Evolutionary conservation across 176 grass and related monocot genomes (phyloP), one percentile per base, ranked within the genome.

Genomic region (Musa schizocarpa): DNA sequence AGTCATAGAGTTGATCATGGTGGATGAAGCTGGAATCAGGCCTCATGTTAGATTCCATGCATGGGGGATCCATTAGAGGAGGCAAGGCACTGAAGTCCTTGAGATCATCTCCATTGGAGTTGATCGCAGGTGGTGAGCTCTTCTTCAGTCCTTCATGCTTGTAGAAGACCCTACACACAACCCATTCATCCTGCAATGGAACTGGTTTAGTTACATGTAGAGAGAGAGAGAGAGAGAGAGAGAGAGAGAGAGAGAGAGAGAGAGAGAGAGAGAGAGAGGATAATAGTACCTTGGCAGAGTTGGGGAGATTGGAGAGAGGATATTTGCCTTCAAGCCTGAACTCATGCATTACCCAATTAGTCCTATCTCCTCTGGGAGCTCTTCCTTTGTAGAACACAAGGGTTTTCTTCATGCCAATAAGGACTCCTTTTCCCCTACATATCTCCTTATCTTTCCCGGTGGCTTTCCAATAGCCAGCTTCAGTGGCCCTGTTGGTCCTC

Each of bases 381-480:
- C 96, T 87, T 10, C 96, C 96, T 5, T 50, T 80, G 91, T 99
- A 99, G 96, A 99, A 99, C 29, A 99, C 96, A 63, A 99, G 96
- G 76, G 96, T 99, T 78, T 99, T 99, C 91, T 99, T 99, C 96
- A 99, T 99, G 57, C 96, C 96, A 20, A 99, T 86, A 13, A 99
- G 91, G 58, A 83, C 2, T 13, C 84, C 83, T 54, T 70, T 85
- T 26, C 84, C 88, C 22, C 76, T 72, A 63, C 82, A 88, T 73
- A 99, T 99, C 74, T 99, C 96, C 87, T 92, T 95, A 76, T 99
- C 96, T 81, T 99, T 99, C 61, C 96, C 96, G 29, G 96, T 99
- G 43, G 96, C 96, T 85, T 99, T 99, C 96, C 96, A 99, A 78
- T 99, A 99, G 0, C 96, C 96, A 17, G 74, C 82, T 66, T 86